Conservation (phyloP, 2,329 filamentous ascomycete species). For the Phyllosticta citrichinensis region DNA sequence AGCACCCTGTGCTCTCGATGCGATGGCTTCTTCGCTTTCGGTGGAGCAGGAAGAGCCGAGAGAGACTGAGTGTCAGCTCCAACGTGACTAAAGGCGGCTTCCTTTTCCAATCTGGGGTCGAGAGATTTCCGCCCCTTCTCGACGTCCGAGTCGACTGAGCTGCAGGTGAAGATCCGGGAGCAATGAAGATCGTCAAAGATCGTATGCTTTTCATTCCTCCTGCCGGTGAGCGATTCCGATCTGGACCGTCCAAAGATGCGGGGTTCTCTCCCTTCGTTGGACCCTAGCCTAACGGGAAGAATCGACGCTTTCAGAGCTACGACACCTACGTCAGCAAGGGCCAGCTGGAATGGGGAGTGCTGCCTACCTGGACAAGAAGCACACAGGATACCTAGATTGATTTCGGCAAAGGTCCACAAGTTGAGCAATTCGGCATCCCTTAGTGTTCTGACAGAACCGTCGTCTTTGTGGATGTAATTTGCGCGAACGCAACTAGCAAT, state of each 20-base stretch:
- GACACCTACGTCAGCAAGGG: not conserved
- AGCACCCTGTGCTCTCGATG: not conserved
- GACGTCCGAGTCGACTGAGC: not conserved
- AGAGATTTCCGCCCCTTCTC: not conserved
- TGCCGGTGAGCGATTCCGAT: not conserved
- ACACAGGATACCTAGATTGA: constrained; percentile 23
- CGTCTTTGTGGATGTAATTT: constrained; percentile 21
- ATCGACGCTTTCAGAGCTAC: not conserved
- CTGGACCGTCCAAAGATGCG: not conserved
- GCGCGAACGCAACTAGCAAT: constrained; percentile 21
- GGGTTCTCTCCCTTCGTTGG: not conserved
- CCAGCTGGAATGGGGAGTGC: not conserved
- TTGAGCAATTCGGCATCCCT: constrained; percentile 20
- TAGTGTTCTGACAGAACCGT: constrained; percentile 17
- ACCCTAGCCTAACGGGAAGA: not conserved
- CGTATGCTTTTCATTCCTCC: not conserved
- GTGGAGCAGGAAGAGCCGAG: not conserved
- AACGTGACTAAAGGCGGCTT: not conserved
- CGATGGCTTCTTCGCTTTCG: not conserved
- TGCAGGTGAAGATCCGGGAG: not conserved
- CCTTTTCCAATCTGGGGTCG: not conserved
- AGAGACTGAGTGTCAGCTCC: not conserved
- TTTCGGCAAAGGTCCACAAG: constrained; percentile 24
- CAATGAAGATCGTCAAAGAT: not conserved
- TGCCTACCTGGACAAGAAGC: constrained; percentile 21